A percentile compares a stretch with the other conserved stretches of the same genome.
Evolutionary conservation across 805 yeast genomes (phyloP).

Genomic region (Candida khao-thaluensis): DNA sequence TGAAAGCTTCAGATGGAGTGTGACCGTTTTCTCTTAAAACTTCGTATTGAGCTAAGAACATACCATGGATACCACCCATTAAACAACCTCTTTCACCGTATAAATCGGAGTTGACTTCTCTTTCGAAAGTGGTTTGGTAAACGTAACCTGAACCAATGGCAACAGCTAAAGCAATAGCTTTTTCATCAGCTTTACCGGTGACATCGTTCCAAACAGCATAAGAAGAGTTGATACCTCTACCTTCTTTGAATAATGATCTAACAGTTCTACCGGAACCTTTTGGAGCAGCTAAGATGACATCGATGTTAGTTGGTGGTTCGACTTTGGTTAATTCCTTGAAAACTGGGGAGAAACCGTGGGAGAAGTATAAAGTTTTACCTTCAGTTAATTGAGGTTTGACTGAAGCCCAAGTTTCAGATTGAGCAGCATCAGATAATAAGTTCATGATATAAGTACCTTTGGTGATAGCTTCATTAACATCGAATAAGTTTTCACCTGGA

Average conservation of each 20-base stretch:
- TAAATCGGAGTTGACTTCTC: conserved; percentile 97
- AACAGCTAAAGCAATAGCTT: conserved; percentile 96
- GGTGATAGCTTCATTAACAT: conserved; percentile 86
- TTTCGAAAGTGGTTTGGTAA: conserved; percentile 98
- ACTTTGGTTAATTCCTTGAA: conserved; percentile 97
- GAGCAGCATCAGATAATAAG: conserved; percentile 98
- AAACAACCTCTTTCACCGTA: conserved; percentile 99
- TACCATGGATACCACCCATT: conserved; percentile 99
- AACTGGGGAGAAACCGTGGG: conserved; percentile 99
- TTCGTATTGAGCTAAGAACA: conserved; percentile 99
- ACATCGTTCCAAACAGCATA: conserved; percentile 99
- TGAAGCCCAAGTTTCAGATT: conserved; percentile 93
- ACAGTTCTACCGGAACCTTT: conserved; percentile 99
- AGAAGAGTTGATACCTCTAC: conserved; percentile 99
- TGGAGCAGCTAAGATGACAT: conserved; percentile 98
- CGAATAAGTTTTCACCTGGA: conserved; percentile 97
- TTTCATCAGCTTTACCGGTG: conserved; percentile 98
- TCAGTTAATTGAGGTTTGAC: conserved; percentile 90
- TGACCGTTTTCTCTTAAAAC: conserved; percentile 99
- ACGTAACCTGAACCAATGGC: conserved; percentile 99
- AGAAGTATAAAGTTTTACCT: conserved; percentile 97
- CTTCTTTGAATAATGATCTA: conserved; percentile 98
- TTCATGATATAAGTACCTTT: conserved; percentile 96
- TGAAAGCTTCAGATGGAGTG: conserved; percentile 99
- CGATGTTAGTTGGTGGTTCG: conserved; percentile 91